Conservation (phyloP, 2,329 filamentous ascomycete genomes). For the Claviceps paspali region DNA sequence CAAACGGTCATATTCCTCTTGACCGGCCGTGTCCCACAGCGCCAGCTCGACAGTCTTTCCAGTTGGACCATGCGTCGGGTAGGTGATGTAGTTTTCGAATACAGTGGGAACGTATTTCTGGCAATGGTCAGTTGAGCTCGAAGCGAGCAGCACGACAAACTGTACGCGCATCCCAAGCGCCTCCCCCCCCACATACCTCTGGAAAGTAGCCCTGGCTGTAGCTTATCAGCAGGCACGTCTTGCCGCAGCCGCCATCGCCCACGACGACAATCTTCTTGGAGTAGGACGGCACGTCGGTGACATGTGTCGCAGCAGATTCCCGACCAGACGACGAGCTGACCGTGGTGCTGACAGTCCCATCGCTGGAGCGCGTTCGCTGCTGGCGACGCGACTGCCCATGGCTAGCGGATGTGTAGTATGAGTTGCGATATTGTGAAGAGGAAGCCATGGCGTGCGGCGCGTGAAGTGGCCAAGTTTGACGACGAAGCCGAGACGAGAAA, state of each 20-base stretch:
- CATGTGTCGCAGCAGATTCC: constrained; percentile 66
- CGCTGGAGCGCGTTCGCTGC: constrained; percentile 55
- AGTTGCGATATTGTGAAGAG: constrained; percentile 37
- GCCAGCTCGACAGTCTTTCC: constrained; percentile 95
- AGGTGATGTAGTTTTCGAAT: constrained; percentile 99
- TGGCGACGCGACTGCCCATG: constrained; percentile 26
- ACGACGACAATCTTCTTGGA: constrained; percentile 99
- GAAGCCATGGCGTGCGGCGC: constrained; percentile 26
- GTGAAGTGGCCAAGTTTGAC: constrained; percentile 1
- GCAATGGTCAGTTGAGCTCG: not conserved
- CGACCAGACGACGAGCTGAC: constrained; percentile 60
- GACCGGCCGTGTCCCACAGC: constrained; percentile 94
- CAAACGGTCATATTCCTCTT: constrained; percentile 96
- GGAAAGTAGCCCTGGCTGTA: constrained; percentile 98
- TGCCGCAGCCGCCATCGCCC: constrained; percentile 93
- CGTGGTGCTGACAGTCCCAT: constrained; percentile 78
- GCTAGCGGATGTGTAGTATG: constrained; percentile 29
- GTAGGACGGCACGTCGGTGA: constrained; percentile 82
- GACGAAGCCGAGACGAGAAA: not conserved
- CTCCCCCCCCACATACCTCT: constrained; percentile 48
- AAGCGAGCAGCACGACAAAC: not conserved
- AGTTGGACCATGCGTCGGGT: constrained; percentile 72
- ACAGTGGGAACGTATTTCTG: constrained; percentile 99
- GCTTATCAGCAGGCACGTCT: constrained; percentile 96
- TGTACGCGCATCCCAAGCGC: no score